A percentile compares a stretch with the other conserved stretches of the same genome.
These are phyloP conservation scores for Russula olivacea DNA, from an alignment of 768 basidiomycete species.

Conservation along the genomic window DNA sequence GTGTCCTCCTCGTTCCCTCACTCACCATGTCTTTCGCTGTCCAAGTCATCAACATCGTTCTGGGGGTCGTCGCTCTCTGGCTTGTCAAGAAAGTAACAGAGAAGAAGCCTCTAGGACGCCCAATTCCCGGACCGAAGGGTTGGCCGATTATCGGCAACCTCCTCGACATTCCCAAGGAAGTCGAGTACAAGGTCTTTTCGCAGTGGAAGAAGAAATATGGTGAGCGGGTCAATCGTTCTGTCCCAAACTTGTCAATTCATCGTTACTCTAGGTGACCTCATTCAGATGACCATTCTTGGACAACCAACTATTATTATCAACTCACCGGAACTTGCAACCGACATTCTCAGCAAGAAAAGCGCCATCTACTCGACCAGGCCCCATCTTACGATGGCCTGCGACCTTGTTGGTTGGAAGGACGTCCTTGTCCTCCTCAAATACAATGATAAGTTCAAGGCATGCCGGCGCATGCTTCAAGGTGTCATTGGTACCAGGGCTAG, in stretches of 20 bases:
- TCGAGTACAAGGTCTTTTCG: slow-evolving; percentile 22
- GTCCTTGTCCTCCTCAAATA: slow-evolving; percentile 26
- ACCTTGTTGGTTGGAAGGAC: slow-evolving; percentile 25
- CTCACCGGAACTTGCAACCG: slow-evolving; percentile 22
- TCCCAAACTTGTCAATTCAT: neutral
- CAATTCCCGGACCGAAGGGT: slow-evolving; percentile 22
- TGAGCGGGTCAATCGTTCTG: neutral
- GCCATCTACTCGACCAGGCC: slow-evolving; percentile 28
- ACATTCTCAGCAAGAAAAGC: slow-evolving; percentile 29
- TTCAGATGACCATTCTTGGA: slow-evolving; percentile 27
- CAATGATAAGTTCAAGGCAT: slow-evolving; percentile 25
- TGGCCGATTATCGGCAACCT: slow-evolving; percentile 26
- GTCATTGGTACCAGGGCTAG: slow-evolving; percentile 22
- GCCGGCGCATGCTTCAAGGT: slow-evolving; percentile 24
- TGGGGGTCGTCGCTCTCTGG: slow-evolving; percentile 15
- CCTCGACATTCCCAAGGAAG: slow-evolving; percentile 21
- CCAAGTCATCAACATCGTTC: slow-evolving; percentile 8
- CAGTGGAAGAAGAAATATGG: slow-evolving; percentile 22
- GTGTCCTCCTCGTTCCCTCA: neutral
- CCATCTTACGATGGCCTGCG: slow-evolving; percentile 25
- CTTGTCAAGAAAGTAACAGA: slow-evolving; percentile 21
- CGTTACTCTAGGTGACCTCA: slow-evolving; percentile 24
- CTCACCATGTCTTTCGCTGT: slow-evolving; percentile 13
- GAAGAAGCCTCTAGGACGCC: slow-evolving; percentile 14
- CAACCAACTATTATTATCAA: slow-evolving; percentile 28